These are phyloP conservation scores for Mycena sp. DNA, from an alignment of 1,284 basidiomycete species.

Conservation along the genomic window DNA sequence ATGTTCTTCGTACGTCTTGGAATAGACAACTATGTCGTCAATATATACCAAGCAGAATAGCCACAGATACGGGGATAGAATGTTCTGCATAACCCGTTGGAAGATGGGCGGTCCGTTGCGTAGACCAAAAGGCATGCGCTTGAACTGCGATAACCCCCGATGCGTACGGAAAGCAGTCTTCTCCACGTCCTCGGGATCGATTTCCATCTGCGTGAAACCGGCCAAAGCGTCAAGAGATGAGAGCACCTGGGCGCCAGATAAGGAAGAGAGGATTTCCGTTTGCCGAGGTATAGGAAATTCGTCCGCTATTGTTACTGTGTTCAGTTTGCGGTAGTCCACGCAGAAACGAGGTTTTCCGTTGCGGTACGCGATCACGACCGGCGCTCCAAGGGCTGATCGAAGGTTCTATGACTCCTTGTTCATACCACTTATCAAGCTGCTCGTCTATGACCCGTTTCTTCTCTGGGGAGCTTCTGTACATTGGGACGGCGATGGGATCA, in stretches of 20 bases:
- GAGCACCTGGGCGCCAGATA: constrained; percentile 48
- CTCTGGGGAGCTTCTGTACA: constrained; percentile 42
- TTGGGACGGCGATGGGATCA: constrained; percentile 35
- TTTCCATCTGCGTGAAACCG: constrained; percentile 52
- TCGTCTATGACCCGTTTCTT: constrained; percentile 47
- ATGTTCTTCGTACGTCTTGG: constrained; percentile 44
- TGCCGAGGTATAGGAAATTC: constrained; percentile 56
- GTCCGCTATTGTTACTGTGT: constrained; percentile 49
- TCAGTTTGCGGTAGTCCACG: constrained; percentile 39
- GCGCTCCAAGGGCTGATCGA: constrained; percentile 49
- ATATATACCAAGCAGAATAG: constrained; percentile 53
- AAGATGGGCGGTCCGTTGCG: constrained; percentile 53
- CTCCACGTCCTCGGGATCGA: constrained; percentile 43
- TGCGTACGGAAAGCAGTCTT: constrained; percentile 53
- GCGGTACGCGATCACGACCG: constrained; percentile 35
- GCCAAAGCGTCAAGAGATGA: constrained; percentile 51
- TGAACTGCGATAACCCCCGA: constrained; percentile 52
- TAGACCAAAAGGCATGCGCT: constrained; percentile 54
- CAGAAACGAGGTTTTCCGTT: constrained; percentile 6
- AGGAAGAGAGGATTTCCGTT: constrained; percentile 49
- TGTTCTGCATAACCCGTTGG: constrained; percentile 52
- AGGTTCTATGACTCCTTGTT: constrained; percentile 47
- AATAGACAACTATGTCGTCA: constrained; percentile 47
- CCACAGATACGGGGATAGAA: constrained; percentile 52
- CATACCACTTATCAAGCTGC: constrained; percentile 46